These are phyloP conservation scores for Cymbopogon citratus DNA, from an alignment of 176 grass and related monocot species.

Conservation along the genomic window DNA sequence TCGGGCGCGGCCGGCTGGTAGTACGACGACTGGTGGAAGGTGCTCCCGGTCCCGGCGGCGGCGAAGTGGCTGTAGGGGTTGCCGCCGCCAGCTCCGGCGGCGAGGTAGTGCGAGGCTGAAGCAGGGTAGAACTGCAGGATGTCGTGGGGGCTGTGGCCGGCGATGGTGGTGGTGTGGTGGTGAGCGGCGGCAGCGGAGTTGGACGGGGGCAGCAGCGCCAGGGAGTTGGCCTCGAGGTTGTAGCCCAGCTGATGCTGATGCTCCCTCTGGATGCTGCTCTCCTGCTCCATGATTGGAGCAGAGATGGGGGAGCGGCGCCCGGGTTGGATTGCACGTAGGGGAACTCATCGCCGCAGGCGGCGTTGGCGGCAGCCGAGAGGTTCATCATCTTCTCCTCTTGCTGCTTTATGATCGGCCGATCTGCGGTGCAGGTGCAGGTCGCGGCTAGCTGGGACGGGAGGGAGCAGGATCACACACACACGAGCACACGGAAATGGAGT, in stretches of 20 bases:
- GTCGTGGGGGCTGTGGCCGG: slow-evolving; percentile 29
- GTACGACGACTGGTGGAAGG: slow-evolving; percentile 27
- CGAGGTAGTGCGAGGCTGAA: slow-evolving; percentile 37
- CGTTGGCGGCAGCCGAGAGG: slow-evolving; percentile 9
- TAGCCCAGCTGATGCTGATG: slow-evolving; percentile 28
- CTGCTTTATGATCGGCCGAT: neutral
- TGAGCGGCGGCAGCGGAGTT: neutral
- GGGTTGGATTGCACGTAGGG: slow-evolving; percentile 27
- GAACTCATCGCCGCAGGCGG: slow-evolving; percentile 46
- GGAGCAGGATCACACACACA: neutral
- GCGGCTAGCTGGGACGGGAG: neutral
- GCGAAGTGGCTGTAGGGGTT: slow-evolving; percentile 21
- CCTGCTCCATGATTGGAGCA: slow-evolving; percentile 51
- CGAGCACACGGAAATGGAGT: slow-evolving; percentile 29
- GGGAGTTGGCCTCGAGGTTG: slow-evolving; percentile 46
- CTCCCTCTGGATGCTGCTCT: slow-evolving; percentile 39
- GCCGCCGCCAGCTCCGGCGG: neutral
- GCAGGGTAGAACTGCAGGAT: slow-evolving; percentile 51
- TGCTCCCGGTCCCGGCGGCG: neutral
- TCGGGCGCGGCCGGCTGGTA: slow-evolving; percentile 28
- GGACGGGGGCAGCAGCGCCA: slow-evolving; percentile 36
- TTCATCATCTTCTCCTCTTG: slow-evolving; percentile 39
- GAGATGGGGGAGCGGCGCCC: neutral
- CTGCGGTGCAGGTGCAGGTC: neutral
- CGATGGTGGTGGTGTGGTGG: slow-evolving; percentile 29